Evolutionary conservation across 2,329 filamentous ascomycete genomes (phyloP).

Genomic region (Teratosphaeria pseudoeucalypti): DNA sequence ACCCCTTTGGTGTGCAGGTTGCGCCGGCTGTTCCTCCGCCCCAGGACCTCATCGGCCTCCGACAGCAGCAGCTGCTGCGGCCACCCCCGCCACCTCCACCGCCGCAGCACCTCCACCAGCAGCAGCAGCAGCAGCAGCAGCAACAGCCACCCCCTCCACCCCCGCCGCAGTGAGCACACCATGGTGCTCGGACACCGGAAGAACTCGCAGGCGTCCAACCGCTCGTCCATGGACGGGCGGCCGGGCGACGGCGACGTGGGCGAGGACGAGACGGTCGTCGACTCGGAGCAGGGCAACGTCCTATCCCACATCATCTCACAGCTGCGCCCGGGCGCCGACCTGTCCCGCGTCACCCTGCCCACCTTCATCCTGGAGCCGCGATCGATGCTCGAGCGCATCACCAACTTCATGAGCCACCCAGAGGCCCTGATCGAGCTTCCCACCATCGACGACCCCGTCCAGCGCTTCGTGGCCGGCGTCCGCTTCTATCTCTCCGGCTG

Average conservation of each 20-base stretch:
- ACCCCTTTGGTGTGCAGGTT: no score
- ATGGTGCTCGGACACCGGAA: slow-evolving; percentile 43
- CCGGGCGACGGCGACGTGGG: slow-evolving; percentile 28
- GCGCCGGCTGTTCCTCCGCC: no score
- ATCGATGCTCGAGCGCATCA: slow-evolving; percentile 97
- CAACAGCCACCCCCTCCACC: no score
- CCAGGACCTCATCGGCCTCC: neutral
- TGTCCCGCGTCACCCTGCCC: slow-evolving; percentile 86
- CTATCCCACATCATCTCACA: slow-evolving; percentile 96
- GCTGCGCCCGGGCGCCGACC: slow-evolving; percentile 84
- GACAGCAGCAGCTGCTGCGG: no score
- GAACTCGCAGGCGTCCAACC: slow-evolving; percentile 32
- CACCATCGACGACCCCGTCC: slow-evolving; percentile 73
- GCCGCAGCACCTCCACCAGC: no score
- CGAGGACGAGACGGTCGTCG: slow-evolving; percentile 61
- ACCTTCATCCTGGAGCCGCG: slow-evolving; percentile 97
- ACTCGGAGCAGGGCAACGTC: slow-evolving; percentile 91
- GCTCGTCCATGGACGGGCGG: slow-evolving; percentile 33
- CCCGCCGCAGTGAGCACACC: neutral
- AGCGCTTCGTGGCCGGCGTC: slow-evolving; percentile 87
- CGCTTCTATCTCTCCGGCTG: slow-evolving; percentile 98
- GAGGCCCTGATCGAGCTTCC: slow-evolving; percentile 88
- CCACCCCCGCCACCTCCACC: no score
- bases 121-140: no score
- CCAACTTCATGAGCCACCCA: slow-evolving; percentile 99